Evolutionary conservation across 2,329 filamentous ascomycete species (phyloP).

Genomic region (Didymella sp.): DNA sequence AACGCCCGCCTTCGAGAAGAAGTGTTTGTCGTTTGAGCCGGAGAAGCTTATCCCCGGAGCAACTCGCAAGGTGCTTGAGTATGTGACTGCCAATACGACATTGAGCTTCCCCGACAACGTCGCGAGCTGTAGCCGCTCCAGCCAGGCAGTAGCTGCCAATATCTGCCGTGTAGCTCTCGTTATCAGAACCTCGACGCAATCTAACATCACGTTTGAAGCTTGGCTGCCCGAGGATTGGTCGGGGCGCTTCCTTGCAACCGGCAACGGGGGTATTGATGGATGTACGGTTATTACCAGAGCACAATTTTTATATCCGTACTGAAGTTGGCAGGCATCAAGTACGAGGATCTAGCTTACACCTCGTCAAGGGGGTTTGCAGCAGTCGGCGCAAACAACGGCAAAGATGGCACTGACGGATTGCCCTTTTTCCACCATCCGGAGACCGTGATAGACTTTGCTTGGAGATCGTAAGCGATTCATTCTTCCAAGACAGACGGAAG

Average conservation of each 20-base stretch:
- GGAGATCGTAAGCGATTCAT: slow-evolving; percentile 42
- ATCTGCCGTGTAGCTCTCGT: slow-evolving; percentile 54
- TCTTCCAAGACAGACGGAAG: no score
- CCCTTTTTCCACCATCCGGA: slow-evolving; percentile 56
- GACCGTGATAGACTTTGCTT: slow-evolving; percentile 58
- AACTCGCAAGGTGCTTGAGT: slow-evolving; percentile 38
- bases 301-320: neutral
- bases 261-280: slow-evolving; percentile 53
- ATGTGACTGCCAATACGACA: slow-evolving; percentile 49
- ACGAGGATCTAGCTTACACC: slow-evolving; percentile 51
- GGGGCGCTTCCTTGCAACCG: slow-evolving; percentile 49
- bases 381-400: slow-evolving; percentile 52
- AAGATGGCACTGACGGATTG: slow-evolving; percentile 53
- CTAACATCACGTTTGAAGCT: slow-evolving; percentile 53
- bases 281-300: slow-evolving; percentile 39
- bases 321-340: slow-evolving; percentile 49
- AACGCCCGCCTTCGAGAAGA: slow-evolving; percentile 19
- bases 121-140: slow-evolving; percentile 44
- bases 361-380: slow-evolving; percentile 48
- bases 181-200: slow-evolving; percentile 50
- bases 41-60: slow-evolving; percentile 21
- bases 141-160: slow-evolving; percentile 47
- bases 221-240: slow-evolving; percentile 50
- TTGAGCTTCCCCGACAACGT: slow-evolving; percentile 50
- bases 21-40: slow-evolving; percentile 32